Percentiles rank a stretch among this genome's conserved stretches.
Conservation (phyloP, 2,329 filamentous ascomycete species). For the Herpotrichia juniperi region DNA sequence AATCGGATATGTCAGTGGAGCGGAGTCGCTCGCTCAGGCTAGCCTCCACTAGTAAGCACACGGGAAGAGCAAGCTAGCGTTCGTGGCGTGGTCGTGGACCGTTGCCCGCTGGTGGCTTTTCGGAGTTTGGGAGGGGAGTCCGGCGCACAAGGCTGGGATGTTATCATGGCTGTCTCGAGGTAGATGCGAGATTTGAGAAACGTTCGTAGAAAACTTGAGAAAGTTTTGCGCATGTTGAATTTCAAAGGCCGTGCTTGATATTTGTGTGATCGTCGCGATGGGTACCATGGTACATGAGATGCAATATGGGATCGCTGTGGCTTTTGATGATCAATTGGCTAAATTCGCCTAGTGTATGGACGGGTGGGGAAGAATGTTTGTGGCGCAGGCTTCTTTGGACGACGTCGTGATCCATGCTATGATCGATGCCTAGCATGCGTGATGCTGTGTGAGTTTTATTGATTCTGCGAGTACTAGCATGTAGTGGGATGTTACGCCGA, state of each 20-base stretch:
- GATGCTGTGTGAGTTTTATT: constrained; percentile 11
- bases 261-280: neutral
- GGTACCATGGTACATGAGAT: neutral
- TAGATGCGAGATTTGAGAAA: neutral
- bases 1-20: neutral
- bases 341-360: neutral
- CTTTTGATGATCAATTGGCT: neutral
- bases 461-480: neutral
- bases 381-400: constrained; percentile 5
- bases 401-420: neutral
- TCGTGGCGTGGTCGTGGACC: neutral
- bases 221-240: neutral
- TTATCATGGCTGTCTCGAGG: neutral
- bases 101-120: neutral
- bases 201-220: neutral
- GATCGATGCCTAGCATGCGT: neutral
- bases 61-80: neutral
- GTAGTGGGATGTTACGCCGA: neutral
- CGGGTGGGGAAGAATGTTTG: neutral
- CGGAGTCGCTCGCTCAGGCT: too few species aligned
- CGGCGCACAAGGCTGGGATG: neutral
- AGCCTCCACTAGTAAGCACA: neutral
- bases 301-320: neutral
- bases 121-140: constrained; percentile 1
- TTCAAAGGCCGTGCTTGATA: neutral